Conservation (phyloP, 345 rosid genomes). For the Ricinus communis region DNA sequence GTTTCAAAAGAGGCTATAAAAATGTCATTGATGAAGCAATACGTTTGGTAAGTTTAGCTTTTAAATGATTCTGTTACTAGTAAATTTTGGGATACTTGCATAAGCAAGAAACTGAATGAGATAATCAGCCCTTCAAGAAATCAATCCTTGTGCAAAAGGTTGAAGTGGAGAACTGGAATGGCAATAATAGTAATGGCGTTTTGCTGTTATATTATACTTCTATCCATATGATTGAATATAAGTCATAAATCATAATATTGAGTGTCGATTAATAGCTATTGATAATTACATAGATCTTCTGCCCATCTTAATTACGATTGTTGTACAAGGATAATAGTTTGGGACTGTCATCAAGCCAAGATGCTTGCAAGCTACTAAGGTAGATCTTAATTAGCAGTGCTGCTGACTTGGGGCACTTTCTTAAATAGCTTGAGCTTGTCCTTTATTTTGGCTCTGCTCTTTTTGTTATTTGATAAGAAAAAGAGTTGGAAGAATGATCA, state of each 20-base stretch:
- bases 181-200: background rate
- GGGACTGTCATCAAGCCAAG: background rate
- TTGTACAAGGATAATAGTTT: background rate
- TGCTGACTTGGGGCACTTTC: no score
- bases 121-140: background rate
- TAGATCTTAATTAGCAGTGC: no score
- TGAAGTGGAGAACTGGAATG: background rate
- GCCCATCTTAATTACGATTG: background rate
- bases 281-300: background rate
- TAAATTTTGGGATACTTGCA: background rate
- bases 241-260: no score
- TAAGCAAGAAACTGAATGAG: background rate
- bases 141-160: background rate
- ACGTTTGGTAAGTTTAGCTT: constrained; percentile 65
- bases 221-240: background rate
- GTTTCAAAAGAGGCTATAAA: constrained; percentile 96
- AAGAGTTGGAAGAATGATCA: no score
- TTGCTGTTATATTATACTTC: background rate
- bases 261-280: no score
- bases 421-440: no score
- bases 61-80: background rate
- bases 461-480: no score
- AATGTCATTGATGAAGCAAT: constrained; percentile 97
- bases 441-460: no score
- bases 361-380: background rate